Conservation (phyloP, 2,329 filamentous ascomycete species). For the Cytospora mali region DNA sequence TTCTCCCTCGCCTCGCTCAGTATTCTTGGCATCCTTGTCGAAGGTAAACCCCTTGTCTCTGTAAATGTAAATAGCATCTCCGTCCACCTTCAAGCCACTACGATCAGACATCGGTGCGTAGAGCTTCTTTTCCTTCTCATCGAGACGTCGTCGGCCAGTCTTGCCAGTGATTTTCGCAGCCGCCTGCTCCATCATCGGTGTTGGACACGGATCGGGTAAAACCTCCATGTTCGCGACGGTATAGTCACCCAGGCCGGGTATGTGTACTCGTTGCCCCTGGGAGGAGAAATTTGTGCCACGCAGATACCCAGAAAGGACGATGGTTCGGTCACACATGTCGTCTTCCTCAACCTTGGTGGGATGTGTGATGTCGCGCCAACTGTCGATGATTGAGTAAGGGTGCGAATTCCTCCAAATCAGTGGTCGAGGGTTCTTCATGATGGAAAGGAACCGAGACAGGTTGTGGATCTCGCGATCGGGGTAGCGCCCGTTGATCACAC, state of each 20-base stretch:
- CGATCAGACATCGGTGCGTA: conserved; percentile 99
- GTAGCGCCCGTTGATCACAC: conserved; percentile 94
- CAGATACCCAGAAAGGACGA: conserved; percentile 91
- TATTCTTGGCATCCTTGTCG: conserved; percentile 63
- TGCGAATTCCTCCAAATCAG: conserved; percentile 95
- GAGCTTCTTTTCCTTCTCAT: conserved; percentile 95
- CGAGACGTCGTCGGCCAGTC: conserved; percentile 75
- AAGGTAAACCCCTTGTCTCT: conserved; percentile 76
- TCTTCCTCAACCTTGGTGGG: conserved; percentile 89
- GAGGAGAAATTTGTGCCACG: conserved; percentile 92
- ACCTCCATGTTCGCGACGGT: conserved; percentile 82
- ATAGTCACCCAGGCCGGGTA: conserved; percentile 90
- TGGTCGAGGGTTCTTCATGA: conserved; percentile 99
- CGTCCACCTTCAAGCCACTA: conserved; percentile 92
- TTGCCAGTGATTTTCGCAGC: conserved; percentile 84
- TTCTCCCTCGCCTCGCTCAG: conserved; percentile 88
- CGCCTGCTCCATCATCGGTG: conserved; percentile 85
- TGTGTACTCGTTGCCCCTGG: conserved; percentile 82
- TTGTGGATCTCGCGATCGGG: conserved; percentile 97
- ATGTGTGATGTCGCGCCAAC: conserved; percentile 92
- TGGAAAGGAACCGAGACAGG: conserved; percentile 88
- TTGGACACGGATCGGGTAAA: conserved; percentile 92
- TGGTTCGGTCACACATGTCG: conserved; percentile 83
- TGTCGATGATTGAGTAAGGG: conserved; percentile 90
- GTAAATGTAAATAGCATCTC: conserved; percentile 91